Conservation (phyloP, 768 basidiomycete genomes). For the Rhodotorula graminis region DNA sequence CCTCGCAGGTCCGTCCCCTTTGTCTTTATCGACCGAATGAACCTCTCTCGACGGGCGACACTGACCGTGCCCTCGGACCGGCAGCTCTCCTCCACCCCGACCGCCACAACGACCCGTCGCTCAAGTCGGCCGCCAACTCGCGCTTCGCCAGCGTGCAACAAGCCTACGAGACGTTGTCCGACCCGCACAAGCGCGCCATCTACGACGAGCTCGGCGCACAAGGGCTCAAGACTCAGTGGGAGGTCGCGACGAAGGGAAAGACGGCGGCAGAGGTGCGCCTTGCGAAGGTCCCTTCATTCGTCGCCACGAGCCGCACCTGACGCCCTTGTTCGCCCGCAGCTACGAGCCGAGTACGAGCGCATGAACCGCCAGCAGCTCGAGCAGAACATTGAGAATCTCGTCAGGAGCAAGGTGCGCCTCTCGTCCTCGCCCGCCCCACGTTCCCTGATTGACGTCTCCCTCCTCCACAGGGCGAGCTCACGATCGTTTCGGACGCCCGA, state of each 20-base stretch:
- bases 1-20: conserved; percentile 62
- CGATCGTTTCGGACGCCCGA: conserved; percentile 29
- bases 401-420: conserved; percentile 36
- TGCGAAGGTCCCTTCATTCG: neutral
- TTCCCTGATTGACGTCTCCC: no score
- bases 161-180: conserved; percentile 76
- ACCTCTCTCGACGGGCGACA: neutral
- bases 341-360: conserved; percentile 40
- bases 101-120: conserved; percentile 61
- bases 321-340: conserved; percentile 3
- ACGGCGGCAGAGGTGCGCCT: conserved; percentile 45
- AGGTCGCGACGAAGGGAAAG: conserved; percentile 47
- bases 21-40: no score
- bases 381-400: conserved; percentile 38
- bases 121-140: conserved; percentile 59
- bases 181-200: conserved; percentile 56
- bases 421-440: no score
- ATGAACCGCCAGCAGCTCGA: conserved; percentile 32
- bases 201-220: conserved; percentile 67
- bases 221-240: conserved; percentile 48
- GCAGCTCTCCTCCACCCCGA: conserved; percentile 75
- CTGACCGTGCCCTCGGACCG: neutral
- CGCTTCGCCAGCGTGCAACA: conserved; percentile 72
- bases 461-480: conserved; percentile 21
- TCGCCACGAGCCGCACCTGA: no score